Evolutionary conservation across 1,139 yeast species (phyloP), one percentile per base, ranked within the genome.

Genomic region (Diutina pseudorugosa): DNA sequence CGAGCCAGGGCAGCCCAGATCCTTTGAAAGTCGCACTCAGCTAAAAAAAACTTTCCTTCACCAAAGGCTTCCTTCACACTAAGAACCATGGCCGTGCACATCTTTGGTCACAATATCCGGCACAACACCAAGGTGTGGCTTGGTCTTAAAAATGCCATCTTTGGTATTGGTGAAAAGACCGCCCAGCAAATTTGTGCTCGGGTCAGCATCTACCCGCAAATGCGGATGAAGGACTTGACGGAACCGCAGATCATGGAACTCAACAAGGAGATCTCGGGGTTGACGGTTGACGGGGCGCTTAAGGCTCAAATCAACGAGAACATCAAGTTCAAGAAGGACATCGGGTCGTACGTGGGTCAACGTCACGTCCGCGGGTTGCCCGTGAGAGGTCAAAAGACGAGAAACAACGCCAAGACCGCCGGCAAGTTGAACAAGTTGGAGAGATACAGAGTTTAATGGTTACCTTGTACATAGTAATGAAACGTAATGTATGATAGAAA

Each of bases 341-440:
- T 85, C 53, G 96, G 96, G 30, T 82, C 94, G 33, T 88, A 85
- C 65, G 83, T 83, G 55, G 99, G 99, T 71, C 70, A 83, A 62
- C 82, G 98, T 71, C 98, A 93, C 66, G 86, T 90, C 52, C 74
- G 80, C 70, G 91, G 94, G 54, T 75, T 85, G 55, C 98, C 98
- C 20, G 98, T 90, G 44, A 83, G 85, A 65, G 98, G 98, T 62
- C 98, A 93, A 75, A 79, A 85, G 57, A 93, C 98, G 19, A 83
- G 89, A 72, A 88, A 85, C 57, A 93, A 93, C 65, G 95, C 95
- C 33, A 76, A 77, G 62, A 93, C 96, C 25, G 98, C 98, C 41
- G 82, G 82, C 70, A 84, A 81, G 68, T 78, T 91, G 68, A 93
- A 93, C 70, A 82, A 78, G 62, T 68, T 86, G 55, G 85, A 87